These are phyloP conservation scores for Lactarius hatsudake DNA, from an alignment of 768 basidiomycete species.

Conservation along the genomic window DNA sequence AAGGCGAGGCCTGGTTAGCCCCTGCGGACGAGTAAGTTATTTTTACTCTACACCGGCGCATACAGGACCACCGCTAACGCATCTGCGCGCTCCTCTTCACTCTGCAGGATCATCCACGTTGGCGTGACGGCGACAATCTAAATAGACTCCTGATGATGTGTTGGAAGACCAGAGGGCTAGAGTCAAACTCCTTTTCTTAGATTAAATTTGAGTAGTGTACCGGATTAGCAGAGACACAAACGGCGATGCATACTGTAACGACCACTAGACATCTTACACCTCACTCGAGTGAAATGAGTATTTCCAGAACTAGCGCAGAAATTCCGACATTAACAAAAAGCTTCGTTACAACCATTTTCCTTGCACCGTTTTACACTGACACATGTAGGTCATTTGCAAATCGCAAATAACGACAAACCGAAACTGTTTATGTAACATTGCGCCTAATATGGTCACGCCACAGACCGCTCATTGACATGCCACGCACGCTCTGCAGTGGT, in stretches of 20 bases:
- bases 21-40: constrained; percentile 49
- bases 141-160: neutral
- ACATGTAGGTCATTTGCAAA: too few relatives aligned
- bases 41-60: neutral
- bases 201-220: neutral
- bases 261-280: neutral
- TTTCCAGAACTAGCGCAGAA: neutral
- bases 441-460: too few relatives aligned
- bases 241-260: neutral
- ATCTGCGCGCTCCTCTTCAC: neutral
- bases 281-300: neutral
- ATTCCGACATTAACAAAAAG: too few relatives aligned
- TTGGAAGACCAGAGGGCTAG: neutral
- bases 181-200: neutral
- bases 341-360: too few relatives aligned
- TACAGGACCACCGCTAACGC: neutral
- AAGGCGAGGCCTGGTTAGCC: constrained; percentile 55
- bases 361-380: too few relatives aligned
- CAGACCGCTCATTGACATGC: too few relatives aligned
- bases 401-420: too few relatives aligned
- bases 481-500: too few relatives aligned
- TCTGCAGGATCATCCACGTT: constrained; percentile 18
- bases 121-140: constrained; percentile 22
- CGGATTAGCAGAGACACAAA: neutral
- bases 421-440: too few relatives aligned